phyloP scores from a whole-genome alignment of 2,329 filamentous ascomycete genomes.

The Ascomycota sp. region DNA sequence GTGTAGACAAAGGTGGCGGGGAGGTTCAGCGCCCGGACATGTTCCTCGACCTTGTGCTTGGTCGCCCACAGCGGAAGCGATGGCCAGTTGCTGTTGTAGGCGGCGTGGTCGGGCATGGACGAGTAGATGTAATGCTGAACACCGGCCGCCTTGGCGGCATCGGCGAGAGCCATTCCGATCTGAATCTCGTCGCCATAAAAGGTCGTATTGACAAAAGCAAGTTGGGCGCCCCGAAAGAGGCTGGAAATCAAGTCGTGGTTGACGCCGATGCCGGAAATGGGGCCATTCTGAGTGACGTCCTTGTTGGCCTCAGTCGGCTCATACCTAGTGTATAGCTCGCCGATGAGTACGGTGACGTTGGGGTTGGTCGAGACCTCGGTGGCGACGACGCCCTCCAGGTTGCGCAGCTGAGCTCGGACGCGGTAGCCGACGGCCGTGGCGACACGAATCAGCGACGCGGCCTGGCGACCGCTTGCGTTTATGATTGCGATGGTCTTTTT shows the following conservation, averaged over 20 bases:
- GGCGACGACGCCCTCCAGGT: conserved; percentile 70
- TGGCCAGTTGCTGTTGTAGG: conserved; percentile 58
- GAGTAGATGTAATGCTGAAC: conserved; percentile 91
- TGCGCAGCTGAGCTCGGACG: conserved; percentile 80
- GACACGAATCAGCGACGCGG: conserved; percentile 84
- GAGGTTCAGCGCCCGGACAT: conserved; percentile 62
- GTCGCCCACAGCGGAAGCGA: conserved; percentile 76
- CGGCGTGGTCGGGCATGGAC: conserved; percentile 86
- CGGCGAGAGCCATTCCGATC: conserved; percentile 73
- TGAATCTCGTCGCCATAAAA: conserved; percentile 89
- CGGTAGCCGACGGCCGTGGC: conserved; percentile 84
- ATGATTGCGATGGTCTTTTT: conserved; percentile 81
- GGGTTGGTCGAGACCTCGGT: conserved; percentile 66
- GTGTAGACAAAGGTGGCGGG: conserved; percentile 88
- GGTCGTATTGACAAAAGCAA: conserved; percentile 95
- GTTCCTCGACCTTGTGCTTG: conserved; percentile 85
- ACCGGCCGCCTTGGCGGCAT: conserved; percentile 67
- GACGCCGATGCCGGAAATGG: conserved; percentile 42
- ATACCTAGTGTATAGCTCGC: conserved; percentile 40
- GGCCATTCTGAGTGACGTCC: conserved; percentile 49
- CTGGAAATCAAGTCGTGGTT: conserved; percentile 53
- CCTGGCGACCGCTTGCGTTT: conserved; percentile 89
- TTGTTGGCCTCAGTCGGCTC: conserved; percentile 27
- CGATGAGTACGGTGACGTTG: conserved; percentile 48
- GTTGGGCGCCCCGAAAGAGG: conserved; percentile 65